phyloP scores from a whole-genome alignment of 1,284 basidiomycete species.

The Sporisorium scitamineum region DNA sequence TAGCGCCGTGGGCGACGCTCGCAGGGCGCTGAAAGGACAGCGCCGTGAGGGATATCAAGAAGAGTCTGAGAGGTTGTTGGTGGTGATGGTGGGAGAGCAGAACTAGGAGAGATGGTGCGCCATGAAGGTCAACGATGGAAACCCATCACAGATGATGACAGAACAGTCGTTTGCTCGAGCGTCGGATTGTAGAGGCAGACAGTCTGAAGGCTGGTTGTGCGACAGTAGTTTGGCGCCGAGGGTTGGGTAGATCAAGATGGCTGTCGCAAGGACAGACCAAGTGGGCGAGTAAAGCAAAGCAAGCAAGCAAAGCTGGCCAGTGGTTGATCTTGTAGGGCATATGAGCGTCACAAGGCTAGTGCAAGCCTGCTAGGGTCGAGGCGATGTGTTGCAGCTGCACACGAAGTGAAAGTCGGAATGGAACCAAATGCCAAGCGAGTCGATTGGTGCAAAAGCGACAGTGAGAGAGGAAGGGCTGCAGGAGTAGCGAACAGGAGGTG shows the following conservation, averaged over 20 bases:
- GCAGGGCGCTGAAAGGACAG: background rate
- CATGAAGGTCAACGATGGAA: background rate
- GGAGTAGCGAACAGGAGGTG: background rate
- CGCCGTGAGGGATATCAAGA: background rate
- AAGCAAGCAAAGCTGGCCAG: too few relatives aligned
- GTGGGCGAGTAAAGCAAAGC: too few relatives aligned
- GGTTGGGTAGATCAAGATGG: background rate
- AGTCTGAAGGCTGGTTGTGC: background rate
- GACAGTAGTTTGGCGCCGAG: background rate
- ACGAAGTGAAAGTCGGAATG: background rate
- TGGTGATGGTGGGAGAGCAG: background rate
- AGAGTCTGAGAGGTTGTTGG: background rate
- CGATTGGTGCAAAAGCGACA: background rate
- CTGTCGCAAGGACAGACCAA: background rate
- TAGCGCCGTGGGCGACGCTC: background rate
- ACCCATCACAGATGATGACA: conserved; percentile 2
- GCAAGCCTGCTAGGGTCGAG: background rate
- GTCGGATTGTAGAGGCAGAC: background rate
- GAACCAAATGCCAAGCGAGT: background rate
- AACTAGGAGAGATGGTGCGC: background rate
- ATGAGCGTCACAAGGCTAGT: background rate
- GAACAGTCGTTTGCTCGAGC: background rate
- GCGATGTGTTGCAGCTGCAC: background rate
- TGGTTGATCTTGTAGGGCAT: background rate
- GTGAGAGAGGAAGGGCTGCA: too few relatives aligned